phyloP scores from a whole-genome alignment of 257 asterid species.

The Asclepias syriaca region DNA sequence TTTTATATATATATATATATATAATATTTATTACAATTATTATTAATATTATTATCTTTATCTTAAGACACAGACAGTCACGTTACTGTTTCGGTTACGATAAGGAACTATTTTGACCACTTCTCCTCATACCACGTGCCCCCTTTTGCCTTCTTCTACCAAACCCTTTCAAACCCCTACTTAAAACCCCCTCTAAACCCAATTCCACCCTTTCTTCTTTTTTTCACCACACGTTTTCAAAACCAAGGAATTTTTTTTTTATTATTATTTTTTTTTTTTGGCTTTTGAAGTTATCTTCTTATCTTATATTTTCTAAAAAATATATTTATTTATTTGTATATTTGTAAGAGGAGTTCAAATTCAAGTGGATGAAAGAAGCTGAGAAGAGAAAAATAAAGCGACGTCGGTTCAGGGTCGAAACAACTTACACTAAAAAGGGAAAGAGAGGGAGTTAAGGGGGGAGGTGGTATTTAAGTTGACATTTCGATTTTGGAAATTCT shows the following conservation, averaged over 20 bases:
- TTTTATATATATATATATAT: too few species aligned
- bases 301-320: too few species aligned
- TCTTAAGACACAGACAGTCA: not conserved
- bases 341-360: too few species aligned
- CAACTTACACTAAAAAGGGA: not conserved
- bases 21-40: not conserved
- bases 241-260: too few species aligned
- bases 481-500: conserved; percentile 4
- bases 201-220: not conserved
- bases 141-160: not conserved
- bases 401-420: too few species aligned
- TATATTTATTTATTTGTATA: too few species aligned
- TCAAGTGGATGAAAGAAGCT: too few species aligned
- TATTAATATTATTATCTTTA: not conserved
- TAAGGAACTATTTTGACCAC: conserved; percentile 10
- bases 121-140: not conserved
- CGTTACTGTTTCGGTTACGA: conserved; percentile 18
- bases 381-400: too few species aligned
- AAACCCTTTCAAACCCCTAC: conserved; percentile 5
- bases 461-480: conserved; percentile 1
- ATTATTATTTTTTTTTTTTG: too few species aligned
- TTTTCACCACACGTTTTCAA: too few species aligned
- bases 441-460: not conserved
- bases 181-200: not conserved
- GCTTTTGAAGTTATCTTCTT: too few species aligned